Evolutionary conservation across 768 basidiomycete species (phyloP), one percentile per base, ranked within the genome.

Genomic region (Mycena indigotica): DNA sequence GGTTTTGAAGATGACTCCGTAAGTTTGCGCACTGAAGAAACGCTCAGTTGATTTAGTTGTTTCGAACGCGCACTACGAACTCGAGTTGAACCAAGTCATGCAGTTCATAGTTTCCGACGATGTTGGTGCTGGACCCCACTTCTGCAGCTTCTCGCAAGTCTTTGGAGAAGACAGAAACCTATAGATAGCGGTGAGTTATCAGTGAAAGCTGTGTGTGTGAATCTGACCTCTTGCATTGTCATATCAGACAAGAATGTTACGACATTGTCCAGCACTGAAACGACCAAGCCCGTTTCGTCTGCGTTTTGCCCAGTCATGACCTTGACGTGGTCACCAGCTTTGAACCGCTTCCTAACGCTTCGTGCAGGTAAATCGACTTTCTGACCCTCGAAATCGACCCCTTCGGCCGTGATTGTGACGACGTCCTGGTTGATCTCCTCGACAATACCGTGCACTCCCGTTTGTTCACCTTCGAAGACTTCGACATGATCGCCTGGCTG

Each of bases 401-500:
- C 89, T 25, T 85, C 76, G 2, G 91, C 91, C 29, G 85, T 85
- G 59, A 99, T 84, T 2, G 88, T 86, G 29, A 98, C 92, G 12
- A 94, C 84, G 58, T 98, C 95, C 61, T 88, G 85, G 28, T 83
- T 80, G 61, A 98, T 91, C 53, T 93, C 88, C 58, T 95, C 93
- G 25, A 99, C 93, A 12, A 90, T 84, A 72, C 97, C 97, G 60
- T 93, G 87, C 8, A 97, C 84, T 59, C 97, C 97, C 5, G 90
- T 81, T 69, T 98, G 95, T 73, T 98, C 95, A 40, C 97, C 97
- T 70, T 98, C 95, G 66, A 95, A 95, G 15, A 98, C 93, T 70
- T 99, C 97, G 45, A 99, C 87, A 63, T 94, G 92, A 74, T 99
- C 97, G 48, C 97, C 97, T 0, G 97, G 97, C 69, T 97, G 94